Base-by-base conservation (phyloP, 139 green algal species). In the Chlorella vulgaris region DNA sequence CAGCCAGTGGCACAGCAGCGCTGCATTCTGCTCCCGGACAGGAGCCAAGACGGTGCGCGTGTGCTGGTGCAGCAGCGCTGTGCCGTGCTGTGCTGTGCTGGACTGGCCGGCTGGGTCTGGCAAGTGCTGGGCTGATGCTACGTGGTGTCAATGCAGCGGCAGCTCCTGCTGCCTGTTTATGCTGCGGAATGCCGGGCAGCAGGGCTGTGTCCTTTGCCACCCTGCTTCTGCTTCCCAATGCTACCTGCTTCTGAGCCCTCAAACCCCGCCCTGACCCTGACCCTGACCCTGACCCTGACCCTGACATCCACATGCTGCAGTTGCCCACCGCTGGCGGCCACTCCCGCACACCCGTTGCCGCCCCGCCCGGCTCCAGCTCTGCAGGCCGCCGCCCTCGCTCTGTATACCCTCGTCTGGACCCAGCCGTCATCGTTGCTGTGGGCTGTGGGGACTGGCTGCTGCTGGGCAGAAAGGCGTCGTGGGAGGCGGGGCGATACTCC, bases 351-450 rank as follows among this genome's bases (percentile, higher is more conserved):
- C 33, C 43, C 7, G 28, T 21, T 10, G 43, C 61, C 18, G 10
- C 74, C 42, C n/a, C n/a, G 29, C 58, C 26, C 8, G 39, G 0
- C 33, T 42, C 71, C 26, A 13, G 35, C 39, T 33, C 47, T n/a
- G 47, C 47, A 42, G 15, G 53, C 65, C n/a, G 76, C n/a, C 73
- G 76, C 22, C 58, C 33, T 3, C 53, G 39, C 53, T 36, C 73
- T 1, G 31, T 88, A 29, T 95, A 92, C 75, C 91, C 93, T 1
- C 83, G 91, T 24, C 83, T 96, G 2, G 93, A 96, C 85, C 94
- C 94, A 1, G 92, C 92, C 2, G 88, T 94, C 40, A 96, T 98
- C 63, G 91, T 89, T 68, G 79, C 93, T 1, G 88, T 93, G 7
- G 88, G 53, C 22, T 68, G 82, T 19, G 82, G 83, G 7, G 86